Evolutionary conservation across 148 eudicot species (phyloP), one percentile per base, ranked within the genome.

Genomic region (Salicornia ramosissima): DNA sequence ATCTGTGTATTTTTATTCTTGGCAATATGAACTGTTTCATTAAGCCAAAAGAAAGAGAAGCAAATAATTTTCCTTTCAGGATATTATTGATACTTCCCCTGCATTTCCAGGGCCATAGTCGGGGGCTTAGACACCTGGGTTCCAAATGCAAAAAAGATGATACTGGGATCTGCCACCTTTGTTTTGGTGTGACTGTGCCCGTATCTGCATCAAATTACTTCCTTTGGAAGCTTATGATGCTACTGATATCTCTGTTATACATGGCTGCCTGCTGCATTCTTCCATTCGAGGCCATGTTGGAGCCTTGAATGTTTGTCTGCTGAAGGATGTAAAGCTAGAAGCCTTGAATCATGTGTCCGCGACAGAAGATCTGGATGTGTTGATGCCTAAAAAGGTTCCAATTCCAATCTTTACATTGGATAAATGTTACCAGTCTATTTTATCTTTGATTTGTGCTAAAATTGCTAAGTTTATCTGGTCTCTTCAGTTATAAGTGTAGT

Each of bases 81-180:
- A 83, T 62, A 71, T 68, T 82, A 77, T 87, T 87, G 84, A 90
- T 84, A 71, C 79, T 79, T 87, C 83, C 77, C 75, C 84, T 83
- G 80, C 78, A 58, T 83, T 87, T 90, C 85, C 92, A 87, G 94
- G 92, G 84, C 80, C 81, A 73, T 78, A 85, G 80, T 80, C 59
- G 78, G 84, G 83, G 81, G 82, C 83, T 71, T 65, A 61, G 77
- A 73, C 82, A 66, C 71, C 84, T 76, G 82, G 79, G 80, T 83
- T 78, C 80, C 76, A 67, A 65, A 74, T 79, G 79, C 84, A 69
- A 64, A 74, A 36, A 73, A 76, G 83, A 72, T 80, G 84, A 68
- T 80, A 75, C 78, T 73, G 83, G 78, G 82, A 64, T 74, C 68
- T 84, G 73, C 79, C 78, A 69, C 80, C 69, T 77, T 63, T 78